A percentile compares a stretch with the other conserved stretches of the same genome.
phyloP scores from a whole-genome alignment of 495 filamentous ascomycete genomes.

The Penicillium atrosanguineum region DNA sequence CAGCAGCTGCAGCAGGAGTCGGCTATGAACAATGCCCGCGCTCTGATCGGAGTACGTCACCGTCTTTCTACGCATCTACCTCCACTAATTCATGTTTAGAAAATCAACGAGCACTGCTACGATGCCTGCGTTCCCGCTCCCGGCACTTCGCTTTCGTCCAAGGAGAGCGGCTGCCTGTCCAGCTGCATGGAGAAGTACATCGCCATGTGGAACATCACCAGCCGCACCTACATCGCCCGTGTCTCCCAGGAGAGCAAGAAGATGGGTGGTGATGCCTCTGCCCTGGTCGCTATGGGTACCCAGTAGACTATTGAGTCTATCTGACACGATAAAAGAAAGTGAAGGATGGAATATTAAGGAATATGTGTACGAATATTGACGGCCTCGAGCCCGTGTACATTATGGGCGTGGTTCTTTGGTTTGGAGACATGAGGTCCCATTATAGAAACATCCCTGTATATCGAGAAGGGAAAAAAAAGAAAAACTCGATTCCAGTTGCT shows the following conservation, averaged over 20 bases:
- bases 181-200: slow-evolving; percentile 99
- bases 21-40: slow-evolving; percentile 70
- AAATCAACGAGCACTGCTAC: slow-evolving; percentile 97
- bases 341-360: slow-evolving; percentile 3
- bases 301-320: slow-evolving; percentile 3
- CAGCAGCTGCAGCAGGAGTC: slow-evolving; percentile 71
- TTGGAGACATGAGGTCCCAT: slow-evolving; percentile 11
- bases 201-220: slow-evolving; percentile 84
- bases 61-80: not conserved
- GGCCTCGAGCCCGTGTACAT: slow-evolving; percentile 29
- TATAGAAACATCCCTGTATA: slow-evolving; percentile 25
- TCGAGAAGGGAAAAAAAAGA: slow-evolving; percentile 19
- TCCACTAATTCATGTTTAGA: slow-evolving; percentile 49
- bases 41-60: slow-evolving; percentile 66
- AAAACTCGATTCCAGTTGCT: slow-evolving; percentile 29
- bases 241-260: slow-evolving; percentile 62
- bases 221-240: slow-evolving; percentile 67
- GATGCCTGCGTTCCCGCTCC: slow-evolving; percentile 87
- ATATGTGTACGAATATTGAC: slow-evolving; percentile 27
- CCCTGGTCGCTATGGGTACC: slow-evolving; percentile 28
- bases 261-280: slow-evolving; percentile 25
- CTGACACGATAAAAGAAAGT: slow-evolving; percentile 2
- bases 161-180: slow-evolving; percentile 75
- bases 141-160: slow-evolving; percentile 67
- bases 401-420: slow-evolving; percentile 22